phyloP scores from a whole-genome alignment of 495 filamentous ascomycete genomes.

The Hyaloscypha finlandica region DNA sequence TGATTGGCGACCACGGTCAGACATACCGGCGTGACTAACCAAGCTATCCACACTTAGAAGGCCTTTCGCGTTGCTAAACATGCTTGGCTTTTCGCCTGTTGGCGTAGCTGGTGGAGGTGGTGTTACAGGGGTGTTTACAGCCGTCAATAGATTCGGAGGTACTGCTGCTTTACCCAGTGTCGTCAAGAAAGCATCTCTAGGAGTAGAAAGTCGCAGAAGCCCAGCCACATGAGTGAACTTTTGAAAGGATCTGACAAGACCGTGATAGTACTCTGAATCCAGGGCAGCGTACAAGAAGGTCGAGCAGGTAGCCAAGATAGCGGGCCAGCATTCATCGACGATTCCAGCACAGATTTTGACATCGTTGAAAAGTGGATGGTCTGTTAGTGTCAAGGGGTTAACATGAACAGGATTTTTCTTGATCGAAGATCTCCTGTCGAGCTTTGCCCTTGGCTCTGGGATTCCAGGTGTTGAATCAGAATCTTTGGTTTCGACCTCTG shows the following conservation, averaged over 20 bases:
- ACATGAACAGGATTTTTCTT: constrained; percentile 68
- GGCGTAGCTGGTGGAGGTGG: constrained; percentile 44
- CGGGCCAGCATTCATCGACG: constrained; percentile 93
- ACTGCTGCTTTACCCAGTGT: constrained; percentile 91
- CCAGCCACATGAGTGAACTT: constrained; percentile 96
- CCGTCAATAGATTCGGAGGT: constrained; percentile 70
- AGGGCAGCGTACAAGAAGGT: constrained; percentile 91
- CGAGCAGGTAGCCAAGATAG: constrained; percentile 88
- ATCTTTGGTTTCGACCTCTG: constrained; percentile 41
- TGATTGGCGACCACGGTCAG: constrained; percentile 54
- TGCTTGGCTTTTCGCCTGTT: constrained; percentile 49
- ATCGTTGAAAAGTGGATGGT: constrained; percentile 67
- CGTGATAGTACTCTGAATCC: constrained; percentile 93
- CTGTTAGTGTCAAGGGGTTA: constrained; percentile 75
- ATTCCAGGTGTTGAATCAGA: constrained; percentile 35
- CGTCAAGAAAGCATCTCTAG: constrained; percentile 91
- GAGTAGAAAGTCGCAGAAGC: constrained; percentile 77
- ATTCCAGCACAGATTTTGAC: constrained; percentile 77
- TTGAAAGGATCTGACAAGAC: constrained; percentile 90
- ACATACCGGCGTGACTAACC: constrained; percentile 48
- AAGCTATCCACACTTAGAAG: constrained; percentile 66
- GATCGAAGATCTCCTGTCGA: constrained; percentile 49
- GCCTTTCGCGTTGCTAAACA: constrained; percentile 63
- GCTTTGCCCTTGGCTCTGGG: constrained; percentile 42
- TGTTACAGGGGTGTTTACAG: constrained; percentile 45